Base-by-base conservation (phyloP, 805 yeast genomes). In the Hanseniaspora pseudoguilliermondii region DNA sequence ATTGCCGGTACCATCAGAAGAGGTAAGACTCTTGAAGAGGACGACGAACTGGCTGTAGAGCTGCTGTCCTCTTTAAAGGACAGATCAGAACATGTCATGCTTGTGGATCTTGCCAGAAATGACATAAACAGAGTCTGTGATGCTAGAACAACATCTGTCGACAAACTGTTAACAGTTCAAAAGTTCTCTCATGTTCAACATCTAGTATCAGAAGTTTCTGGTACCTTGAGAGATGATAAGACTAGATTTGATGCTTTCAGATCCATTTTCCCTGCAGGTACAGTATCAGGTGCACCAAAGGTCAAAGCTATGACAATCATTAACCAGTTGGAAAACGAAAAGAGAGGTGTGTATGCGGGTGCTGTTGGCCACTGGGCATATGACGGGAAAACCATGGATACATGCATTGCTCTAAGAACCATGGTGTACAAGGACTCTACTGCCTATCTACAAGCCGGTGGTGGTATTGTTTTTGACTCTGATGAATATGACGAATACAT, bases 361-460 rank as follows among this genome's bases (percentile, higher is more conserved):
- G 98, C 98, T 2, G 97, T 93, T 20, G 98, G 99, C 8, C 85
- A 86, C 67, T 93, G 97, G 96, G 89, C 96, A 0, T 93, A 90
- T 67, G 96, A 89, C 64, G 88, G 91, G n/a, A 81, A 79, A 62
- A 78, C 88, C 32, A 91, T 93, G 97, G 95, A 93, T 66, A 93
- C 97, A 1, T 93, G 98, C 71, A 93, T 93, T 67, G 98, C 98
- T 0, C 74, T 93, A 63, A 80, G 99, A 71, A 93, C 99, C 0
- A 91, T 93, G 98, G 89, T 93, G 47, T 84, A 79, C 66, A 93
- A 93, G 66, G 87, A 91, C 62, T 91, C 90, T 27, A 75, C 79
- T 53, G 97, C 96, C 0, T 91, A 89, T 64, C 75, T 93, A 62
- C 99, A 93, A 74, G 97, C 98, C 2, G 98, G 99, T 60, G 99